These are phyloP conservation scores for Neofusicoccum umdonicola DNA, from an alignment of 2,329 filamentous ascomycete species.

Conservation along the genomic window DNA sequence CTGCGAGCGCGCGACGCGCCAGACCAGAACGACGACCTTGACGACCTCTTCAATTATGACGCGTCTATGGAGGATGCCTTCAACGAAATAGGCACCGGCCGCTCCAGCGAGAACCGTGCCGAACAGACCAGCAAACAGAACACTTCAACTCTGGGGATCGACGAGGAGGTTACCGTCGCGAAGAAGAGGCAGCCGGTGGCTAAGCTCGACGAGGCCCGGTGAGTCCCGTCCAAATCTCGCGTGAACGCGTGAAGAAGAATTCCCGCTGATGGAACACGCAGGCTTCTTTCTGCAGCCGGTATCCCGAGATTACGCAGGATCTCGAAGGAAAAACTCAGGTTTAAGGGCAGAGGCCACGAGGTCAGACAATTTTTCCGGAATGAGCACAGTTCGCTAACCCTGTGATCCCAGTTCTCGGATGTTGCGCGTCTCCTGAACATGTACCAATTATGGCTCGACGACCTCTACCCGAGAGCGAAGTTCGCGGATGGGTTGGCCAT, in stretches of 20 bases:
- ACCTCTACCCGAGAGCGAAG: slow-evolving; percentile 89
- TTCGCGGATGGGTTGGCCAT: slow-evolving; percentile 87
- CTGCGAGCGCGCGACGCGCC: slow-evolving; percentile 22
- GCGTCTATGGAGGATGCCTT: slow-evolving; percentile 55
- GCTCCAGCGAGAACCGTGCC: slow-evolving; percentile 19
- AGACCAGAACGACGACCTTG: slow-evolving; percentile 48
- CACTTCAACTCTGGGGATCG: slow-evolving; percentile 64
- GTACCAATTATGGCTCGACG: slow-evolving; percentile 96
- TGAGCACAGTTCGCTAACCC: slow-evolving; percentile 9
- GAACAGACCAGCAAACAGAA: slow-evolving; percentile 14
- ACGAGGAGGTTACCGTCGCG: slow-evolving; percentile 78
- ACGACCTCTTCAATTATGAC: slow-evolving; percentile 76
- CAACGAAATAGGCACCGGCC: slow-evolving; percentile 31
- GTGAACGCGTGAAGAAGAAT: neutral
- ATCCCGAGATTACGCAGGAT: slow-evolving; percentile 77
- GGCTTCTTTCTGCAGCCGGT: slow-evolving; percentile 77
- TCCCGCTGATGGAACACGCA: slow-evolving; percentile 32
- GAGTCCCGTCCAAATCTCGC: slow-evolving; percentile 12
- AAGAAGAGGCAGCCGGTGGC: slow-evolving; percentile 75
- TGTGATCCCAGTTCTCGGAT: slow-evolving; percentile 68
- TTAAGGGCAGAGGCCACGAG: slow-evolving; percentile 94
- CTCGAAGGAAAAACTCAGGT: slow-evolving; percentile 66
- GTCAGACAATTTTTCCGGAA: slow-evolving; percentile 42
- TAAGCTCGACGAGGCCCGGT: slow-evolving; percentile 84
- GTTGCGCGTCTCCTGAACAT: slow-evolving; percentile 77